A percentile compares a stretch with the other conserved stretches of the same genome.
Evolutionary conservation across 176 grass and related monocot species (phyloP).

Genomic region (Carex scoparia): DNA sequence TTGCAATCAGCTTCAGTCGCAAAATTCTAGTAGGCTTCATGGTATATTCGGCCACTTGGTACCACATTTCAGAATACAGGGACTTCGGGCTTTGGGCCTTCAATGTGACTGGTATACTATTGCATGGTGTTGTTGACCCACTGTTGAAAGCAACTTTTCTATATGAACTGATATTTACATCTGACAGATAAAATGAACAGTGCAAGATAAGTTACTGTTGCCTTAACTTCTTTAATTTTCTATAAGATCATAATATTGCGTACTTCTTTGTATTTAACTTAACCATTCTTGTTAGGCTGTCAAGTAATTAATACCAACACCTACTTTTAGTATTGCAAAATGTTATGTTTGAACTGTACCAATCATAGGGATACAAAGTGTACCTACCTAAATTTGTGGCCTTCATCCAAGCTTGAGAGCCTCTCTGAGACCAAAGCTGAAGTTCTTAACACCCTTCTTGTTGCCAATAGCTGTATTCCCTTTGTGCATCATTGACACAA

Average conservation of each 20-base stretch:
- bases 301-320: too few relatives aligned
- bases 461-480: conserved; percentile 75
- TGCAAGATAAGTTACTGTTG: not conserved
- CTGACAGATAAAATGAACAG: conserved; percentile 14
- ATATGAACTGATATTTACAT: conserved; percentile 21
- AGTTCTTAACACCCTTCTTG: conserved; percentile 34
- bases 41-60: not conserved
- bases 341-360: too few relatives aligned
- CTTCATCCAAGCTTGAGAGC: conserved; percentile 74
- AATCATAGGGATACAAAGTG: not conserved
- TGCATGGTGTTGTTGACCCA: conserved; percentile 7
- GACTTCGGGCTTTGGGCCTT: not conserved
- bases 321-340: too few relatives aligned
- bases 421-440: conserved; percentile 89
- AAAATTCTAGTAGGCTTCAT: conserved; percentile 13
- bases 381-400: conserved; percentile 26
- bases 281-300: too few relatives aligned
- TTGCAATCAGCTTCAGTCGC: conserved; percentile 4
- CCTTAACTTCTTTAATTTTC: too few relatives aligned
- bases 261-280: too few relatives aligned
- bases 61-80: not conserved
- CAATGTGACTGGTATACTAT: not conserved
- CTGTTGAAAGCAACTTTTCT: conserved; percentile 4
- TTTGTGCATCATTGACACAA: conserved; percentile 95
- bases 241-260: too few relatives aligned